A percentile compares a stretch with the other conserved stretches of the same genome.
Conservation (phyloP, 176 grass and related monocot species). For the Zea luxurians region DNA sequence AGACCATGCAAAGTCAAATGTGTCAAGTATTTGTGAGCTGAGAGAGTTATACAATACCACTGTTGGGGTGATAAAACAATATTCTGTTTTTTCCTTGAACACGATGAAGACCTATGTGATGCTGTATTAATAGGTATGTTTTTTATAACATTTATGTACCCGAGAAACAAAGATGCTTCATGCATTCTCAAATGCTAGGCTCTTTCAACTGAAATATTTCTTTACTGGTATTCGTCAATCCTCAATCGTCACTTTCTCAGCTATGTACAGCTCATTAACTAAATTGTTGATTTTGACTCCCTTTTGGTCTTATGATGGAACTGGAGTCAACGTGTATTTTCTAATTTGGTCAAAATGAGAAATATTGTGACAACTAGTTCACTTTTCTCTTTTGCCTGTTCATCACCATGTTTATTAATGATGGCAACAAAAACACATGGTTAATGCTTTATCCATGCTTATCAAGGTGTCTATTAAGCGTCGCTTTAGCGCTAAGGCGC, state of each 20-base stretch:
- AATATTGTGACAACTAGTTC: not conserved
- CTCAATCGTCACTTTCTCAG: not conserved
- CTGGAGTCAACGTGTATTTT: slow-evolving; percentile 3
- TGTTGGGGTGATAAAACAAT: not conserved
- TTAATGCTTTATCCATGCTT: not conserved
- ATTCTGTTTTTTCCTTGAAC: not conserved
- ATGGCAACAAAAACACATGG: slow-evolving; percentile 4
- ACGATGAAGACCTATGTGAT: not conserved
- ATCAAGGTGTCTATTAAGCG: not conserved
- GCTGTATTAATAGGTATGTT: not conserved
- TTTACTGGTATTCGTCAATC: not conserved
- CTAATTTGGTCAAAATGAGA: slow-evolving; percentile 6
- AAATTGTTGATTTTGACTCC: not conserved
- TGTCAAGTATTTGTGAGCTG: not conserved
- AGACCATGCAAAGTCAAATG: slow-evolving; percentile 2
- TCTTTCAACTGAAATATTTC: slow-evolving; percentile 7
- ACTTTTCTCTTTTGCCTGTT: slow-evolving; percentile 28
- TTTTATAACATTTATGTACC: not conserved
- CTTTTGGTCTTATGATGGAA: slow-evolving; percentile 17
- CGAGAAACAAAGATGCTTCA: not conserved
- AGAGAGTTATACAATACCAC: not conserved
- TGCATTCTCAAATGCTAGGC: not conserved
- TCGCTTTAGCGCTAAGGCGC: too few relatives aligned
- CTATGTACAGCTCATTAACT: not conserved
- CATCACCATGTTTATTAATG: slow-evolving; percentile 13